Evolutionary conservation across 164 flowering plant species (phyloP).

Genomic region (Vitis riparia): DNA sequence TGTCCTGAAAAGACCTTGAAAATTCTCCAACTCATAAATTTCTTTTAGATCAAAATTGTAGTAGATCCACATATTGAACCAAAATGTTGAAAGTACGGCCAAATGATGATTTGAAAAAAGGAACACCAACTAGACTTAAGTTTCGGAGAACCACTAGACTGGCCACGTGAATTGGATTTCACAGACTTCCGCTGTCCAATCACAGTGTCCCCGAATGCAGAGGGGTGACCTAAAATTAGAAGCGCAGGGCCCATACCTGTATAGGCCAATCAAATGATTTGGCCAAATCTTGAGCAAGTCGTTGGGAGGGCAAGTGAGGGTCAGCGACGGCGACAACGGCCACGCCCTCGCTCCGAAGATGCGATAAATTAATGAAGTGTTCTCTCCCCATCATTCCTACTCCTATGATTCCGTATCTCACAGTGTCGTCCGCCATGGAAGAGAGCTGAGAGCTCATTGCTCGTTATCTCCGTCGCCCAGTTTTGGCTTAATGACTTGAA

Average conservation of each 20-base stretch:
- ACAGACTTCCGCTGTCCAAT: too few species aligned
- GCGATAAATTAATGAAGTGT: slow-evolving; percentile 75
- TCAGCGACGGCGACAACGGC: slow-evolving; percentile 77
- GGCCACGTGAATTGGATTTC: too few species aligned
- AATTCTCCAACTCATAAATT: neutral
- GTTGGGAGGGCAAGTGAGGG: slow-evolving; percentile 81
- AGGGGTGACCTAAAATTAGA: neutral
- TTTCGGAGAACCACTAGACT: too few species aligned
- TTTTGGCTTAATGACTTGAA: too few species aligned
- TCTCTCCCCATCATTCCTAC: slow-evolving; percentile 99
- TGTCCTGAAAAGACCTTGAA: slow-evolving; percentile 75
- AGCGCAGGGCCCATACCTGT: slow-evolving; percentile 37
- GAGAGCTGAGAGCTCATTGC: too few species aligned
- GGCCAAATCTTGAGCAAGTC: slow-evolving; percentile 58
- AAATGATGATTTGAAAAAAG: neutral
- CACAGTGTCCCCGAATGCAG: too few species aligned
- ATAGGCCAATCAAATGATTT: slow-evolving; percentile 59
- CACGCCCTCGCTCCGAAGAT: slow-evolving; percentile 65
- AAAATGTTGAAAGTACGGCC: neutral
- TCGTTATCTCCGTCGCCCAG: too few species aligned
- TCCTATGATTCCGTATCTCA: slow-evolving; percentile 89
- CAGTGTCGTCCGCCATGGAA: slow-evolving; percentile 5
- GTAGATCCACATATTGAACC: neutral
- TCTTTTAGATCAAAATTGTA: neutral
- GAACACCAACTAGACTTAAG: too few species aligned